phyloP scores from a whole-genome alignment of 306 rosid species.

The Astragalus membranaceus region DNA sequence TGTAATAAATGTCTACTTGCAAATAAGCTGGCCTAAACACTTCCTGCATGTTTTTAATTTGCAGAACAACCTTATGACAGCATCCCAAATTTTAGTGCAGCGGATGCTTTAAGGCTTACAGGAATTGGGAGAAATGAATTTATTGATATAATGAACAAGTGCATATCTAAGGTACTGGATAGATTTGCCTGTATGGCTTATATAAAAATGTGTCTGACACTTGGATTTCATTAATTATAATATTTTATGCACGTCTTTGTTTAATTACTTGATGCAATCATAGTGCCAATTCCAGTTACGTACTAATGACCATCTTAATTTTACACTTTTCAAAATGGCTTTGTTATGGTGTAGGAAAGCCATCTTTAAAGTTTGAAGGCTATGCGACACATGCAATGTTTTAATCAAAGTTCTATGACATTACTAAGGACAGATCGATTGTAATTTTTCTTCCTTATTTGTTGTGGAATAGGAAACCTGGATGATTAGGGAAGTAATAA shows the following conservation, averaged over 20 bases:
- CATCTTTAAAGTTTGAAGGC: too few relatives aligned
- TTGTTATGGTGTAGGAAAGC: too few relatives aligned
- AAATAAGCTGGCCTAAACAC: conserved; percentile 14
- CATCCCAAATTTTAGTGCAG: conserved; percentile 97
- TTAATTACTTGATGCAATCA: too few relatives aligned
- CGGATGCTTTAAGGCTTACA: conserved; percentile 90
- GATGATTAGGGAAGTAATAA: background rate
- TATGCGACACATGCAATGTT: background rate
- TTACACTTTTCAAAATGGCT: too few relatives aligned
- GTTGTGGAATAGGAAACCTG: background rate
- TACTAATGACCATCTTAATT: too few relatives aligned
- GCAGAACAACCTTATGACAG: conserved; percentile 99
- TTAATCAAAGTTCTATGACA: background rate
- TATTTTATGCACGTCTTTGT: too few relatives aligned
- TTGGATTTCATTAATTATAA: background rate
- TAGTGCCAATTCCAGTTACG: too few relatives aligned
- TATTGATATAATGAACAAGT: conserved; percentile 97
- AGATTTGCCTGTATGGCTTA: conserved; percentile 5
- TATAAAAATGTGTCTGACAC: background rate
- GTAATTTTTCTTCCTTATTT: background rate
- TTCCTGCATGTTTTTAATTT: conserved; percentile 24
- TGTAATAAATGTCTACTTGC: background rate
- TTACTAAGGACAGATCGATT: background rate
- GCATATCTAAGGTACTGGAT: conserved; percentile 86
- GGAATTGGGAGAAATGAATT: too few relatives aligned